phyloP scores from a whole-genome alignment of 257 asterid genomes.

The Solanum paucissectum region DNA sequence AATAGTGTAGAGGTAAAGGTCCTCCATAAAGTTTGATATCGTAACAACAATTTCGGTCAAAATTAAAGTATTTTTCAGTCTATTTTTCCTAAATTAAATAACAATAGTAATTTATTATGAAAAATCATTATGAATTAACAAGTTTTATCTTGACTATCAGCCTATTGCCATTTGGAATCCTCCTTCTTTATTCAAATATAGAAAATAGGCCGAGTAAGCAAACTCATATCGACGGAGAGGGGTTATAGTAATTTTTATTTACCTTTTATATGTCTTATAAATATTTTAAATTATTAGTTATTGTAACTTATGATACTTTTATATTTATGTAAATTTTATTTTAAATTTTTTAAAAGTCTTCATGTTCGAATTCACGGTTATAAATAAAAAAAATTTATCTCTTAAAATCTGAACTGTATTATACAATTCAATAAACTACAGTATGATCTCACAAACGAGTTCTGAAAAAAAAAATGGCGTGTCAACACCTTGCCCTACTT shows the following conservation, averaged over 20 bases:
- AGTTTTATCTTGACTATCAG: neutral
- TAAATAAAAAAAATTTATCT: neutral
- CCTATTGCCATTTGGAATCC: neutral
- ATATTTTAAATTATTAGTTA: neutral
- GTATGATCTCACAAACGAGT: neutral
- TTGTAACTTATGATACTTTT: neutral
- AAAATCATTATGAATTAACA: neutral
- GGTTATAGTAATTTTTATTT: neutral
- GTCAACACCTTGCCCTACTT: accelerated
- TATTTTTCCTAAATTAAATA: neutral
- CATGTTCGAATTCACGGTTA: neutral
- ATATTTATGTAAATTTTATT: neutral
- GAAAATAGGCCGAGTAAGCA: neutral
- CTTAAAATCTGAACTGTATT: neutral
- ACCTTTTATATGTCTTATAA: neutral
- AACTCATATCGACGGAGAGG: neutral
- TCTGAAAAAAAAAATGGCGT: neutral
- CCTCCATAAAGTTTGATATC: too few species aligned
- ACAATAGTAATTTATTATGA: neutral
- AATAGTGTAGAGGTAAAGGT: too few species aligned
- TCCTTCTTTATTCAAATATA: neutral
- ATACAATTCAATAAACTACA: neutral
- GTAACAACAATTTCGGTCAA: too few species aligned
- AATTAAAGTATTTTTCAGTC: too few species aligned
- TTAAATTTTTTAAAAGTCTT: neutral